These are phyloP conservation scores for Agrocybe chaxingu DNA, from an alignment of 768 basidiomycete genomes.

Conservation along the genomic window DNA sequence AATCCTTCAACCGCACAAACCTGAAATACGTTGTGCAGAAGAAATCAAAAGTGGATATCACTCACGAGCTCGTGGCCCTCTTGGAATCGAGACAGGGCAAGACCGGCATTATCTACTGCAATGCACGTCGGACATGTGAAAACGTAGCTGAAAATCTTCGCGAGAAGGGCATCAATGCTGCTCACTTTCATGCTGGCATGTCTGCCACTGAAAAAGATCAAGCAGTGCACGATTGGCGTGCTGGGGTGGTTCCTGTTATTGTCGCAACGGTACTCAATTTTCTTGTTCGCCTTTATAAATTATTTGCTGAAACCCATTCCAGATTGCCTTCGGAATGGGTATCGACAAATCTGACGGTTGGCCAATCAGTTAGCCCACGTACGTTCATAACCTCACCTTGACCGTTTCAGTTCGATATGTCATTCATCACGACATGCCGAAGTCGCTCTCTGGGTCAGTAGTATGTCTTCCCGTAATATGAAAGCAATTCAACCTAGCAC, in stretches of 20 bases:
- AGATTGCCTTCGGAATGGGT: conserved; percentile 98
- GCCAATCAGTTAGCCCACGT: conserved; percentile 4
- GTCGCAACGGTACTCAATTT: conserved; percentile 74
- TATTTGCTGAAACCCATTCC: neutral
- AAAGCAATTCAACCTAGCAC: conserved; percentile 2
- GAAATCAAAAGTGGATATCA: conserved; percentile 34
- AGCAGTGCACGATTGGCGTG: conserved; percentile 73
- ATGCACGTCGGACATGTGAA: conserved; percentile 73
- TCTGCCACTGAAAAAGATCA: conserved; percentile 53
- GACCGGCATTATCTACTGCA: conserved; percentile 86
- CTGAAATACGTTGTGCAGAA: conserved; percentile 66
- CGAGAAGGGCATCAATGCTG: conserved; percentile 56
- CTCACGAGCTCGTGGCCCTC: conserved; percentile 65
- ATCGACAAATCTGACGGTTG: conserved; percentile 83
- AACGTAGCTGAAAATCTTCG: conserved; percentile 68
- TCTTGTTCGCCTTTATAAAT: neutral
- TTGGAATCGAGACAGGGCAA: conserved; percentile 59
- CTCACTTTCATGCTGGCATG: conserved; percentile 88
- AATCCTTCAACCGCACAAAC: conserved; percentile 95
- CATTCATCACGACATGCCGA: conserved; percentile 82
- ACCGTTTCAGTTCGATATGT: conserved; percentile 75
- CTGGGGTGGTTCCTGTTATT: conserved; percentile 70
- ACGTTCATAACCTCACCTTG: neutral
- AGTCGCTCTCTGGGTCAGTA: conserved; percentile 76
- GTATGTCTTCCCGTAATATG: neutral